Evolutionary conservation across 2,329 filamentous ascomycete species (phyloP), one percentile per base, ranked within the genome.

Genomic region (Trichoderma semiorbis): DNA sequence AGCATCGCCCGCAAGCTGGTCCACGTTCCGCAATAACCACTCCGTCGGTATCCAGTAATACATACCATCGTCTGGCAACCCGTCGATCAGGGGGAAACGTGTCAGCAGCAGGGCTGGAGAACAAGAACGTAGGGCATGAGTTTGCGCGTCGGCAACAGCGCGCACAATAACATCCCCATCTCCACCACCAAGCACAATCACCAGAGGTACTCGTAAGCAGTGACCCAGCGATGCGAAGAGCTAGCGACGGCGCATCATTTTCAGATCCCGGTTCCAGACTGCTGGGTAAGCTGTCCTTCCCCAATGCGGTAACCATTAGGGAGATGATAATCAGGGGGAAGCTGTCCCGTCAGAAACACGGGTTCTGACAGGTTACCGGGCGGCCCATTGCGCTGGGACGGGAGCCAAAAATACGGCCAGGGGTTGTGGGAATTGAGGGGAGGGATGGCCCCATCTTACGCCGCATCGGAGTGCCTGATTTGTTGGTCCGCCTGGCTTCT

Each of bases 341-440:
- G 60, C 5, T n/a, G n/a, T 34, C 36, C 47, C 50, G 26, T 64
- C 60, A 63, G 69, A 58, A 8, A 50, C n/a, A 50, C 60, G 69
- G n/a, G 18, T 36, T 53, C 16, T 50, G 36, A 61, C 34, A 61
- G 36, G 60, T n/a, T 21, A 8, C 14, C 67, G 67, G 69, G 69
- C 69, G 50, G 69, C 14, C 69, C 50, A 66, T 71, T 71, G 69
- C 69, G 69, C 61, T 65, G 69, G 69, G 60, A 69, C 68, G 66
- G 57, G 66, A 69, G 24, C 39, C 66, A 62, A 50, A 30, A 58
- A 58, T 32, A 60, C 18, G 47, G 43, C n/a, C 14, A 28, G 66
- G 39, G 32, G 26, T 60, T 60, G 6, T 34, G n/a, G 32, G 30
- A 21, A 57, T 57, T 21, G n/a, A 5, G 18, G 57, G 55, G 57